Evolutionary conservation across 1,139 yeast genomes (phyloP), one percentile per base, ranked within the genome.

Genomic region (Lodderomyces metapsilosis): DNA sequence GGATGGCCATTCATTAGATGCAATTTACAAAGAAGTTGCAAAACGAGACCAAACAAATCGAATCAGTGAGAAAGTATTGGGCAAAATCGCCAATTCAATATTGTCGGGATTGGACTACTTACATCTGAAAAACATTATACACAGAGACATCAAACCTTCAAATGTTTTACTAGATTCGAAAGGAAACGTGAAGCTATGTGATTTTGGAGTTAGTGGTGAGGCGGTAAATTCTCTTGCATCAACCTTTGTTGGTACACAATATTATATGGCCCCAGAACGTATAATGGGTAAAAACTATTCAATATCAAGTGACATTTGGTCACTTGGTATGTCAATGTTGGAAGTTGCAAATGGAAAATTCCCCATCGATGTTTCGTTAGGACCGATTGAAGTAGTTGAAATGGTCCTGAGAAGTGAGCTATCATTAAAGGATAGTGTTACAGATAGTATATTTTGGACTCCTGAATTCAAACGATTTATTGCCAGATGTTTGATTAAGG

Each of bases 181-280:
- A 8, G 98, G 98, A 3, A 83, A 86, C 54, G 91, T 91, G 40
- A 92, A 92, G 60, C 69, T 92, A 37, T 92, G 98, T 66, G 98
- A 92, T 66, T 92, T 92, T 67, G 98, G 98, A n/a, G 98, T 92
- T 25, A 84, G 95, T 54, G 98, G 98, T 9, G 96, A 89, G 57
- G 96, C 92, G 11, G 97, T 91, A 18, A 85, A 91, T 60, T 88
- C 97, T 0, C 68, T 92, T 38, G 98, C 98, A 2, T 87, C 96
- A 1, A 92, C 98, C 0, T 92, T 91, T 58, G 94, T 96, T 0
- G 98, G 98, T 0, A 92, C 98, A 0, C 91, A 95, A 17, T 91
- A 88, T 60, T 92, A 92, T 62, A 92, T 92, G 98, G 98, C 98
- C 0, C 98, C 98, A 0, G 98, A 92, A 61, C 75, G 98, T 53